Evolutionary conservation across 345 rosid genomes (phyloP), one percentile per base, ranked within the genome.

Genomic region (Murraya koenigii): DNA sequence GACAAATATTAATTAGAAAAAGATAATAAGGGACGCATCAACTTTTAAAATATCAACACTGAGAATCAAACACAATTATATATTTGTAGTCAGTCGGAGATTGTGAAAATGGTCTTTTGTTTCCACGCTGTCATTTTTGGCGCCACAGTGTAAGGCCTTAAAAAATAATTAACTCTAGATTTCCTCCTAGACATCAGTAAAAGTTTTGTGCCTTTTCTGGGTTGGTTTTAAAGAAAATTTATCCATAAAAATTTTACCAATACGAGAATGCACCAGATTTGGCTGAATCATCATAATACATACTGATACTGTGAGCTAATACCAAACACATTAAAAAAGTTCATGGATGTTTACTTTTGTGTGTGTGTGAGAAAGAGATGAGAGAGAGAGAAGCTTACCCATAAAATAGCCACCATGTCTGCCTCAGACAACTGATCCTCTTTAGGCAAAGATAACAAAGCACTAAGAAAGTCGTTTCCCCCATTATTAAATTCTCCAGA

Each of bases 361-460:
- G 69, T 35, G 41, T 6, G 17, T 36, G 49, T 66, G 49, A 9
- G 69, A 8, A 23, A 8, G 69, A 35, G 69, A 17, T 5, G 41
- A 32, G 69, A 22, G 39, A 52, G 23, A 13, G 64, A 65, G 68
- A 32, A 36, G 9, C 58, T 83, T 86, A 92, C 96, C 96, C 93
- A 92, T 66, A 90, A 59, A 47, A 92, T 84, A 35, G 93, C 83
- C 52, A 84, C 85, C 86, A 83, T 81, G 52, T 90, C 89, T 8
- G 91, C 68, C 52, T 87, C 92, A 61, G 75, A 60, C 67, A 91
- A 67, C 72, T 67, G 85, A 32, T 92, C 93, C 25, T 87, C 88
- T 52, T 84, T 69, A 25, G 93, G 88, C 87, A 90, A 83, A 66
- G 86, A 75, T 13, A 92, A 71, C 85, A 92, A 78, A 78, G 89